These are phyloP conservation scores for Fusarium tricinctum DNA, from an alignment of 2,329 filamentous ascomycete species.

Conservation along the genomic window DNA sequence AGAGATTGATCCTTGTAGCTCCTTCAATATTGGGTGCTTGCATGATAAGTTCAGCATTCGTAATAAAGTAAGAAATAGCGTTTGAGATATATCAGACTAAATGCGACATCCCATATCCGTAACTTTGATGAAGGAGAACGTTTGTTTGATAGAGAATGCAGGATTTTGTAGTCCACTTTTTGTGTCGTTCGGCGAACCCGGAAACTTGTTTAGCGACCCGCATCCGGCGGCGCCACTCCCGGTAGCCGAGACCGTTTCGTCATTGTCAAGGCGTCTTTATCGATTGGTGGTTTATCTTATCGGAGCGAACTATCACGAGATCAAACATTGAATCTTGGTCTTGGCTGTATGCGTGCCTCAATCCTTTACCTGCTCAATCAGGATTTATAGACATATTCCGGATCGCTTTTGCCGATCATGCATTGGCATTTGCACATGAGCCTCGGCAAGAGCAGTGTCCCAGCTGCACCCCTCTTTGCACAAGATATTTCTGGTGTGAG, in stretches of 20 bases:
- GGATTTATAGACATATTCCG: background rate
- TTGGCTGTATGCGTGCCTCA: constrained; percentile 5
- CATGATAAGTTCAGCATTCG: too few relatives aligned
- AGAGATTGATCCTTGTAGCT: too few relatives aligned
- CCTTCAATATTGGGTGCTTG: too few relatives aligned
- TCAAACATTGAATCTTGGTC: background rate
- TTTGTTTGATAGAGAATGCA: too few relatives aligned
- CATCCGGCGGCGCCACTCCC: background rate
- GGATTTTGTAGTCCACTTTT: background rate
- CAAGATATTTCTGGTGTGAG: background rate
- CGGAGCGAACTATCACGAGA: background rate
- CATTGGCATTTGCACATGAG: constrained; percentile 25
- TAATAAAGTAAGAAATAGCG: too few relatives aligned
- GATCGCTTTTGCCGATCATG: constrained; percentile 14
- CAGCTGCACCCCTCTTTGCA: background rate
- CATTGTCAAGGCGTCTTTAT: background rate
- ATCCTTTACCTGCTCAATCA: background rate
- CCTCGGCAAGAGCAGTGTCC: constrained; percentile 12
- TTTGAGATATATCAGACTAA: too few relatives aligned
- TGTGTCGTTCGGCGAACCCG: background rate
- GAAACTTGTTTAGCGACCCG: background rate
- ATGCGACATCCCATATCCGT: too few relatives aligned
- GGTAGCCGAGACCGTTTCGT: background rate
- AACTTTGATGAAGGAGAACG: too few relatives aligned
- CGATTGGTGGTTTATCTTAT: background rate